Base-by-base conservation (phyloP, 2,329 filamentous ascomycete species). In the Paraphoma sp. region DNA sequence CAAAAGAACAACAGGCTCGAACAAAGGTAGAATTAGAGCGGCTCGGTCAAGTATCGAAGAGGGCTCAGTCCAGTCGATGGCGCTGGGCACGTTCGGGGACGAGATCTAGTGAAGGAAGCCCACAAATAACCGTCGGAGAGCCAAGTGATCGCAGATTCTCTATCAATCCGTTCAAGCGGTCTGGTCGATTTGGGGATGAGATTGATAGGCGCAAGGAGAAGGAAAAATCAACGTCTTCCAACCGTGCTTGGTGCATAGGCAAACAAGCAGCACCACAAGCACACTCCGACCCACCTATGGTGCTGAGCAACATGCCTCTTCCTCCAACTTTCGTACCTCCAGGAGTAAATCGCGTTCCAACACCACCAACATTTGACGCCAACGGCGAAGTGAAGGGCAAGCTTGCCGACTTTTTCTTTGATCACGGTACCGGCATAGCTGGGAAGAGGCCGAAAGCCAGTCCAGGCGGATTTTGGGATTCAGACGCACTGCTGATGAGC, bases 401-500 rank as follows among this genome's bases (percentile, higher is more conserved):
- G 48, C 59, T 74, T 1, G 68, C 65, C n/a, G 60, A 72, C 43
- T 76, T 76, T 50, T 71, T 71, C 59, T 75, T 76, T 56, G 71
- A 74, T 14, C 45, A 48, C 36, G 51, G 31, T 1, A 31, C 17
- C 38, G 45, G 50, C 59, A 10, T 59, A 67, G 17, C 53, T 51
- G n/a, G 46, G 54, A n/a, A 16, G 14, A 67, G 59, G n/a, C 23
- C 53, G 6, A 56, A 49, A 28, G 14, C 56, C 3, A 55, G 54
- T 5, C 55, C 64, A 9, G 62, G 57, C 11, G 69, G 73, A 6
- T 52, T 68, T 30, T 77, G 74, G 74, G 72, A 77, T 48, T 75
- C 72, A 8, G 71, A 77, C 47, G 68, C 69, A 0, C 44, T 77
- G 11, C 59, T 77, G 17, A 77, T 77, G 74, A 65, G 69, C n/a